Evolutionary conservation across 179 eudicot species (phyloP).

Genomic region (Beta macrorhiza): DNA sequence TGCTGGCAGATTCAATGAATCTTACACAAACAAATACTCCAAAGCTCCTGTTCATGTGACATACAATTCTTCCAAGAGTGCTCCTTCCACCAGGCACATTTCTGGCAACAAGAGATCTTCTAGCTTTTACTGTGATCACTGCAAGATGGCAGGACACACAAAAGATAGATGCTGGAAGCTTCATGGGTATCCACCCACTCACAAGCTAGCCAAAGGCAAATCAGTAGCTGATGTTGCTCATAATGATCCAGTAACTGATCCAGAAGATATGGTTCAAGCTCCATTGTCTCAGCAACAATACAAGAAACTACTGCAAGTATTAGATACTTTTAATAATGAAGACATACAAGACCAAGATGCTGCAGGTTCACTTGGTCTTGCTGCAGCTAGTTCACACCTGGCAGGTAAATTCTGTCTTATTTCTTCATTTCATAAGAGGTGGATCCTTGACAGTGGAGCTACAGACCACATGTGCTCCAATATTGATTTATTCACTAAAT

Average conservation of each 20-base stretch:
- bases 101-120: no score
- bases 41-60: no score
- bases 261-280: no score
- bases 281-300: background rate
- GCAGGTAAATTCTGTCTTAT: no score
- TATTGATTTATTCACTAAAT: background rate
- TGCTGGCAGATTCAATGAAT: no score
- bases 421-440: no score
- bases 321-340: background rate
- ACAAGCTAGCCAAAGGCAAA: no score
- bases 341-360: no score
- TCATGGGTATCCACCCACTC: background rate
- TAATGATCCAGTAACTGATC: background rate
- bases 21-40: no score
- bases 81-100: background rate
- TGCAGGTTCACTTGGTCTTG: no score
- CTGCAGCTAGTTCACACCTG: no score
- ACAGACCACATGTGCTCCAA: background rate
- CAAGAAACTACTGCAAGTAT: background rate
- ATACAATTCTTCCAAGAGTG: background rate
- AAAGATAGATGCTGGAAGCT: background rate
- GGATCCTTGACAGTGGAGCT: no score
- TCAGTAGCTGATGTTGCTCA: fast-evolving
- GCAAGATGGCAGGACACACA: background rate
- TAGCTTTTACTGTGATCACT: background rate